phyloP scores from a whole-genome alignment of 805 yeast genomes.

The Cyberlindnera samutprakarnensis region DNA sequence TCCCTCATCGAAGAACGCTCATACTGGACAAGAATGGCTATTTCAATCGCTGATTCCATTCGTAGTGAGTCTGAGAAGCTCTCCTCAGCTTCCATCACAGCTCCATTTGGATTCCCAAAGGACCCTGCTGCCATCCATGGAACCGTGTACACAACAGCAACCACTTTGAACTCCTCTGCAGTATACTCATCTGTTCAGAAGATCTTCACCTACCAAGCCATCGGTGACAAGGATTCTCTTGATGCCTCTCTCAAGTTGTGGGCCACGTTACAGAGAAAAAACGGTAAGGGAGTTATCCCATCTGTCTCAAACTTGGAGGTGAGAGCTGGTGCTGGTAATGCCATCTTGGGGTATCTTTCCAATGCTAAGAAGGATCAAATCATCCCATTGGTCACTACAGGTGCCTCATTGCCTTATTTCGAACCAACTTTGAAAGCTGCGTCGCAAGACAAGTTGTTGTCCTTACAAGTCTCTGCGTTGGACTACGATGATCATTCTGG shows the following conservation, averaged over 20 bases:
- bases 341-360: slow-evolving; percentile 63
- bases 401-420: slow-evolving; percentile 63
- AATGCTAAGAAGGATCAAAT: slow-evolving; percentile 22
- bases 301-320: slow-evolving; percentile 53
- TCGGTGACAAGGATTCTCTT: slow-evolving; percentile 52
- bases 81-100: slow-evolving; percentile 31
- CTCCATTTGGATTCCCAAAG: slow-evolving; percentile 46
- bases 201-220: slow-evolving; percentile 64
- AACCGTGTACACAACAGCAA: slow-evolving; percentile 31
- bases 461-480: slow-evolving; percentile 70
- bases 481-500: slow-evolving; percentile 52
- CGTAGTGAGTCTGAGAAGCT: slow-evolving; percentile 17
- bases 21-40: slow-evolving; percentile 2
- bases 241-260: slow-evolving; percentile 56
- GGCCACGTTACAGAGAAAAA: slow-evolving; percentile 43
- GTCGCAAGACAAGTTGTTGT: slow-evolving; percentile 40
- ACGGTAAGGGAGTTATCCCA: slow-evolving; percentile 54
- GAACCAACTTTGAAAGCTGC: slow-evolving; percentile 42
- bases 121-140: slow-evolving; percentile 12
- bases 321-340: slow-evolving; percentile 77
- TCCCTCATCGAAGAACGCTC: no score
- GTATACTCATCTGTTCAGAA: slow-evolving; percentile 41
- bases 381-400: slow-evolving; percentile 49
- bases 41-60: slow-evolving; percentile 17
- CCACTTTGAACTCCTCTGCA: slow-evolving; percentile 46